These are phyloP conservation scores for Leccinum disarticulatum DNA, from an alignment of 768 basidiomycete genomes.

Conservation along the genomic window DNA sequence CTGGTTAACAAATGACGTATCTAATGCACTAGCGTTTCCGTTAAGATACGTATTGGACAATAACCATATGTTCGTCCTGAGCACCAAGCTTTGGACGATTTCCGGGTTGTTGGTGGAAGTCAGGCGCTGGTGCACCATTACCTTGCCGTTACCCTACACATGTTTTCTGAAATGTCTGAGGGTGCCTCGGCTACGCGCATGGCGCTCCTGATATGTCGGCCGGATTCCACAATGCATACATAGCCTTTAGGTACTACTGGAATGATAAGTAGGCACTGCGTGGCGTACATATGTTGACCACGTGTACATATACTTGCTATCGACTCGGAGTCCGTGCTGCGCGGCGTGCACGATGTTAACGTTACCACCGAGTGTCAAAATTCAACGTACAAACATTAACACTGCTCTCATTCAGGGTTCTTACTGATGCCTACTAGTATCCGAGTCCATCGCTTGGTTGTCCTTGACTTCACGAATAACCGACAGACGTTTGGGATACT, in stretches of 20 bases:
- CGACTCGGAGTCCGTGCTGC: not conserved
- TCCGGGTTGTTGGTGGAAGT: not conserved
- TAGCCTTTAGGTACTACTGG: not conserved
- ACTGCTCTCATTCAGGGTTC: not conserved
- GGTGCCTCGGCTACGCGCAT: not conserved
- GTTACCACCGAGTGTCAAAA: not conserved
- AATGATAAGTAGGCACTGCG: not conserved
- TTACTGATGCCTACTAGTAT: not conserved
- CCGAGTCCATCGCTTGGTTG: not conserved
- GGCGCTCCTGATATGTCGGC: not conserved
- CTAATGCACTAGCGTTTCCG: not conserved
- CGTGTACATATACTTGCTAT: not conserved
- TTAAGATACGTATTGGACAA: not conserved
- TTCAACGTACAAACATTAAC: constrained; percentile 9
- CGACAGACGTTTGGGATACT: not conserved
- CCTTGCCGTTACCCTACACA: not conserved
- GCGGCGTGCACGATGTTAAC: constrained; percentile 8
- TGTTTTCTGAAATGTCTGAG: not conserved
- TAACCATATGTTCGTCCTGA: not conserved
- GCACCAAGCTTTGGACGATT: not conserved
- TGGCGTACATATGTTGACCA: not conserved
- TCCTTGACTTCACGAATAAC: not conserved
- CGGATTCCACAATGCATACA: not conserved
- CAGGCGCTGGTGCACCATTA: not conserved
- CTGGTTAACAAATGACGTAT: not conserved